Evolutionary conservation across 2,329 filamentous ascomycete species (phyloP), one percentile per base, ranked within the genome.

Genomic region (Clarireedia hainanense): DNA sequence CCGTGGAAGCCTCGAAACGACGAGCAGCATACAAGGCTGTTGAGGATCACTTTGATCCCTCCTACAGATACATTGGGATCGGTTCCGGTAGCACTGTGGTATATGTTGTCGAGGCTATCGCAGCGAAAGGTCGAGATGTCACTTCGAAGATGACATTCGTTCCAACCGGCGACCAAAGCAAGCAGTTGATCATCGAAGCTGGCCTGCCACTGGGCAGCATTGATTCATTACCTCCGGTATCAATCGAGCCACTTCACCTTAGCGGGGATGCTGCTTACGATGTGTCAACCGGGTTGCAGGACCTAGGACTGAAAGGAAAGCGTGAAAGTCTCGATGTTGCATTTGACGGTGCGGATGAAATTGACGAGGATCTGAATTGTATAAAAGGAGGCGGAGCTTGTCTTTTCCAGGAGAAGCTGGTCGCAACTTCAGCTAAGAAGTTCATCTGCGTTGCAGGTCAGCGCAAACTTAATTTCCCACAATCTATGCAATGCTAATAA

Each of bases 361-460:
- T 99, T 34, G 94, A 99, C 69, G 85, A 89, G 47, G 88, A 95
- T 52, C 75, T 99, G 58, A 99, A 97, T 73, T 90, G 92, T 69
- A 97, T 99, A 76, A 97, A 97, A 76, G 94, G 94, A 54, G 94
- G 94, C 50, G 94, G 94, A 57, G 94, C 91, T n/a, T 99, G 94
- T 73, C 75, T 97, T 56, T 95, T 96, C 75, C 94, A 97, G 72
- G 94, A 99, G 75, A 99, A 99, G 76, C 78, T 99, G 37, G 91
- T 99, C 4, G 91, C 91, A 5, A 83, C 89, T 58, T 82, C 87
- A 50, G 86, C 90, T 3, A 88, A 84, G 72, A 88, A 89, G 69
- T 96, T 96, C 67, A 79, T 96, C 60, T 92, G 89, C 65, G 89
- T 95, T 57, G 90, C 89, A 56, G 86, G 85, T 89, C 72, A 66